Conservation (phyloP, 495 filamentous ascomycete genomes). For the Penicillium chermesinum region DNA sequence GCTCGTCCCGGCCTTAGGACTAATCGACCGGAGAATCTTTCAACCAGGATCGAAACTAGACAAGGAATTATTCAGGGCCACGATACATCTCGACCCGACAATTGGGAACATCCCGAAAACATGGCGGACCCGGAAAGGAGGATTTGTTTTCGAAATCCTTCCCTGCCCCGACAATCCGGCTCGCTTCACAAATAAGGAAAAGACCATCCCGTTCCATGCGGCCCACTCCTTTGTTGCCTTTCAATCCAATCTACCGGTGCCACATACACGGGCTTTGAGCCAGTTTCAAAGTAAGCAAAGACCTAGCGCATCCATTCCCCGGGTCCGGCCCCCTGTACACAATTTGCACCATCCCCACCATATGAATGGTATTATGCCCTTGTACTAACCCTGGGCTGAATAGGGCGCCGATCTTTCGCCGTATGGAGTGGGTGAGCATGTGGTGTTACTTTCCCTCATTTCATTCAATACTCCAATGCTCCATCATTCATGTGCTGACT, state of each 20-base stretch:
- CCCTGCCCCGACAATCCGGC: neutral
- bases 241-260: neutral
- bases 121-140: neutral
- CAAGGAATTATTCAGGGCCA: neutral
- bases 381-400: too few species aligned
- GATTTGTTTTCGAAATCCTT: slow-evolving; percentile 4
- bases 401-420: slow-evolving; percentile 7
- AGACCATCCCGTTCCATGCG: neutral
- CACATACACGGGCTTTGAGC: neutral
- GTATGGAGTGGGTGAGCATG: slow-evolving; percentile 1
- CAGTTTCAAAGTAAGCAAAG: neutral
- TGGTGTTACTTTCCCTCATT: slow-evolving; percentile 1
- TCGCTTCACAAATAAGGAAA: neutral
- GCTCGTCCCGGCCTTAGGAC: too few species aligned
- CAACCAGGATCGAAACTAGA: slow-evolving; percentile 7
- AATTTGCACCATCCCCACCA: too few species aligned
- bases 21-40: neutral
- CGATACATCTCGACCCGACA: slow-evolving; percentile 3
- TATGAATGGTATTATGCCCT: too few species aligned
- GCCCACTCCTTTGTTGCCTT: neutral
- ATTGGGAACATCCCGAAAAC: slow-evolving; percentile 3
- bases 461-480: neutral
- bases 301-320: slow-evolving; percentile 12
- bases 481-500: neutral
- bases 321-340: slow-evolving; percentile 9